phyloP scores from a whole-genome alignment of 768 basidiomycete species.

The Boletus sp. region DNA sequence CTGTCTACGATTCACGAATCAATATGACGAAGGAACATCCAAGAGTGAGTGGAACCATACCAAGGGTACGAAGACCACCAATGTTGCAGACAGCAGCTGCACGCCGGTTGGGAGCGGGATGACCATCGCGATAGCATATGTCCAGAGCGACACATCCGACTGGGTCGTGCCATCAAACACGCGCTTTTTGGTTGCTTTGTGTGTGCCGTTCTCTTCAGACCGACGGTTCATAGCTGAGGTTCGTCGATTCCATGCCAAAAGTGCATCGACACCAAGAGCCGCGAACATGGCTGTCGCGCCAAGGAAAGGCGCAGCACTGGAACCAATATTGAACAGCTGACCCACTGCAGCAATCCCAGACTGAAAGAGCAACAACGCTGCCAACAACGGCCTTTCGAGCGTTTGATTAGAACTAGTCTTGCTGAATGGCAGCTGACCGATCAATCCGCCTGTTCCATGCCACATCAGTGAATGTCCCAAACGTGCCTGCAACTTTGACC shows the following conservation, averaged over 20 bases:
- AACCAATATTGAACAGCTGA: constrained; percentile 71
- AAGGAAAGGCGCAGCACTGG: constrained; percentile 72
- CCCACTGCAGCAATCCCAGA: constrained; percentile 50
- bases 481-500: background rate
- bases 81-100: constrained; percentile 53
- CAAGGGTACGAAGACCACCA: constrained; percentile 90
- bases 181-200: background rate
- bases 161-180: constrained; percentile 7
- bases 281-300: constrained; percentile 53
- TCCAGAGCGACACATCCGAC: constrained; percentile 48
- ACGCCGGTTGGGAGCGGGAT: constrained; percentile 56
- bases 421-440: constrained; percentile 57
- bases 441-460: constrained; percentile 48
- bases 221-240: background rate
- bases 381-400: constrained; percentile 60
- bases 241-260: constrained; percentile 28
- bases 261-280: constrained; percentile 51
- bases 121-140: constrained; percentile 60
- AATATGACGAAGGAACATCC: background rate
- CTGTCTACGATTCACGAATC: constrained; percentile 50
- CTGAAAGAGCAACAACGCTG: constrained; percentile 59
- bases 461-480: background rate
- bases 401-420: constrained; percentile 24
- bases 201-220: constrained; percentile 1
- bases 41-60: constrained; percentile 36